A percentile compares a stretch with the other conserved stretches of the same genome.
These are phyloP conservation scores for Triticum dicoccoides DNA, from an alignment of 176 grass and related monocot genomes.

Conservation along the genomic window DNA sequence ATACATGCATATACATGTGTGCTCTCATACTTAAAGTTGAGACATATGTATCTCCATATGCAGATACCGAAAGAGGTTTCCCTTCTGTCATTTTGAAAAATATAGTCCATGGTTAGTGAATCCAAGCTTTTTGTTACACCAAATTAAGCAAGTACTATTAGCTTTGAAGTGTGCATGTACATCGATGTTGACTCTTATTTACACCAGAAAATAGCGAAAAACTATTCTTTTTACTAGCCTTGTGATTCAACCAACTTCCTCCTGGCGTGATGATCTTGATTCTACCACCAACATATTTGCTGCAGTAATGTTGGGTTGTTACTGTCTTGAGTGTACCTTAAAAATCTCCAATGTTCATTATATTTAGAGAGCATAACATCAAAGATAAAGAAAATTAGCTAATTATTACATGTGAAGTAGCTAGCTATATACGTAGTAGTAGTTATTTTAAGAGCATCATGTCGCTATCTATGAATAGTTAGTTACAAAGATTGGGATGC, in stretches of 20 bases:
- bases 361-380: background rate
- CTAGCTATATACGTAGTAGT: background rate
- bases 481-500: slow-evolving; percentile 39
- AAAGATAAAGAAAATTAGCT: background rate
- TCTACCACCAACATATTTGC: background rate
- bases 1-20: background rate
- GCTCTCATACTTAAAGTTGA: background rate
- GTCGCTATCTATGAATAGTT: slow-evolving; percentile 30
- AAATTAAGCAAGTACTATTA: background rate
- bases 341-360: too few relatives aligned
- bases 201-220: background rate
- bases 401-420: background rate
- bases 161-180: too few relatives aligned
- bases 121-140: background rate
- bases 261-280: background rate
- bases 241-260: background rate
- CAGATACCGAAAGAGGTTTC: background rate
- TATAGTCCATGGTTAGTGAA: background rate
- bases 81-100: background rate
- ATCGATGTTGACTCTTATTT: background rate
- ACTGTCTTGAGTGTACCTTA: too few relatives aligned
- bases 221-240: background rate
- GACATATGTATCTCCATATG: background rate
- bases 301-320: too few relatives aligned
- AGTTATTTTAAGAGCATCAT: slow-evolving; percentile 13